Evolutionary conservation across 1,284 basidiomycete species (phyloP).

Genomic region (Macrocybe sp.): DNA sequence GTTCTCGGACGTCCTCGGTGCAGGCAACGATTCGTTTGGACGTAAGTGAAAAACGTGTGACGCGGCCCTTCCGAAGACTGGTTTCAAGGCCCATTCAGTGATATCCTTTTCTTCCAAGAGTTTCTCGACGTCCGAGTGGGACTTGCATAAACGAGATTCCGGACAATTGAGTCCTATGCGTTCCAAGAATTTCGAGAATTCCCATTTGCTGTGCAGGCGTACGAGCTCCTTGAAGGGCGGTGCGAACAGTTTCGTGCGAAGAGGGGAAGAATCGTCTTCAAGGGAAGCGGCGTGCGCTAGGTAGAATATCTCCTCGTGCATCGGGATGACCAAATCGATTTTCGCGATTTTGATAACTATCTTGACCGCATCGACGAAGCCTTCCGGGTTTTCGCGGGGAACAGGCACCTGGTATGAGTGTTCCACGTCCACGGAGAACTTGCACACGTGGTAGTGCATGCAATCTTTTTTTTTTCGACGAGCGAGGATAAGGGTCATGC

Average conservation of each 20-base stretch:
- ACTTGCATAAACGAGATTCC: conserved; percentile 5
- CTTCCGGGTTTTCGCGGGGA: conserved; percentile 9
- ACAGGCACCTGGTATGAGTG: conserved; percentile 11
- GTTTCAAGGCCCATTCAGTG: conserved; percentile 15
- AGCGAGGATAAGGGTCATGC: no score
- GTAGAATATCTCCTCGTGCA: conserved; percentile 16
- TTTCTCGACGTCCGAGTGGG: no score
- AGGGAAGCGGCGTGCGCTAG: neutral
- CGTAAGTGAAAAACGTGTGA: conserved; percentile 13
- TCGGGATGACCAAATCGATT: conserved; percentile 16
- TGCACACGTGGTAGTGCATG: conserved; percentile 17
- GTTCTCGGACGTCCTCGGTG: neutral
- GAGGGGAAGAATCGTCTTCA: conserved; percentile 7
- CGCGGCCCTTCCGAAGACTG: conserved; percentile 15
- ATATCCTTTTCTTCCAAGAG: neutral
- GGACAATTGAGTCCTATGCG: conserved; percentile 9
- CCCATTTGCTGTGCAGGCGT: conserved; percentile 17
- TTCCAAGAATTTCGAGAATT: conserved; percentile 12
- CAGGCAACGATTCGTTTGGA: conserved; percentile 3
- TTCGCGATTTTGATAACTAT: conserved; percentile 5
- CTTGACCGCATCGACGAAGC: conserved; percentile 10
- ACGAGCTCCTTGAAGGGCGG: conserved; percentile 13
- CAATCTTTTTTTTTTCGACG: conserved; percentile 4
- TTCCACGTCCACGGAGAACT: conserved; percentile 14
- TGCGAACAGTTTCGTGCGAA: conserved; percentile 10